phyloP scores from a whole-genome alignment of 306 rosid genomes.

The Hippophae gyantsensis region DNA sequence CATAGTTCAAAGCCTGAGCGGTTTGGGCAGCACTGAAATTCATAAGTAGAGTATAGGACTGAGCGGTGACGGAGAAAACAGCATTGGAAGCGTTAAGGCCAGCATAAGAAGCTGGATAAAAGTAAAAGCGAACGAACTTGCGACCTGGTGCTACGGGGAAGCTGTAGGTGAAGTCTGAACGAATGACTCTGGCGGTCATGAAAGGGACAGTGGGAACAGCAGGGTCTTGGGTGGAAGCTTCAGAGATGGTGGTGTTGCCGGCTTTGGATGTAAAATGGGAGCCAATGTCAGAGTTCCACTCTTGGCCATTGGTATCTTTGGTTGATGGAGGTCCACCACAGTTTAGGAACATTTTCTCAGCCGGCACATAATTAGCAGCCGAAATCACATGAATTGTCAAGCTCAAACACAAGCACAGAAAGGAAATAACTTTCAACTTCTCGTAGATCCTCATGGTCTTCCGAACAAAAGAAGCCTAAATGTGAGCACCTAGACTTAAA shows the following conservation, averaged over 20 bases:
- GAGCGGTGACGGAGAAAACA: conserved; percentile 39
- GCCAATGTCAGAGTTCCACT: conserved; percentile 62
- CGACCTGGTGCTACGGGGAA: conserved; percentile 73
- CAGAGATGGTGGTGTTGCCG: conserved; percentile 24
- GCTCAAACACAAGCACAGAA: conserved; percentile 17
- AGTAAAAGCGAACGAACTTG: conserved; percentile 63
- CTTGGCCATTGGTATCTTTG: conserved; percentile 40
- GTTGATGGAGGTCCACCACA: conserved; percentile 61
- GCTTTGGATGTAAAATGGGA: conserved; percentile 39
- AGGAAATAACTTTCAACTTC: conserved; percentile 7
- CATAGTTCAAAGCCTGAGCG: conserved; percentile 48
- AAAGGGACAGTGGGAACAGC: conserved; percentile 53
- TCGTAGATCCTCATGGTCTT: conserved; percentile 23
- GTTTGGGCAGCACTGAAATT: conserved; percentile 72
- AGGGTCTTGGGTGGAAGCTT: conserved; percentile 61
- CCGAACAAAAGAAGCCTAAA: background rate
- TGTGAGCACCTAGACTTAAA: too few species aligned
- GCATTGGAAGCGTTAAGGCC: conserved; percentile 47
- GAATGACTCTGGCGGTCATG: conserved; percentile 63
- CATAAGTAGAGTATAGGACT: conserved; percentile 49
- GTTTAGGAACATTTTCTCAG: conserved; percentile 49
- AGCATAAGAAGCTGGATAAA: conserved; percentile 59
- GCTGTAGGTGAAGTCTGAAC: conserved; percentile 43
- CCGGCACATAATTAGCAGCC: conserved; percentile 47
- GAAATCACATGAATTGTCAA: conserved; percentile 23